Evolutionary conservation across 331 rosid genomes (phyloP).

Genomic region (Quercus tomentella): DNA sequence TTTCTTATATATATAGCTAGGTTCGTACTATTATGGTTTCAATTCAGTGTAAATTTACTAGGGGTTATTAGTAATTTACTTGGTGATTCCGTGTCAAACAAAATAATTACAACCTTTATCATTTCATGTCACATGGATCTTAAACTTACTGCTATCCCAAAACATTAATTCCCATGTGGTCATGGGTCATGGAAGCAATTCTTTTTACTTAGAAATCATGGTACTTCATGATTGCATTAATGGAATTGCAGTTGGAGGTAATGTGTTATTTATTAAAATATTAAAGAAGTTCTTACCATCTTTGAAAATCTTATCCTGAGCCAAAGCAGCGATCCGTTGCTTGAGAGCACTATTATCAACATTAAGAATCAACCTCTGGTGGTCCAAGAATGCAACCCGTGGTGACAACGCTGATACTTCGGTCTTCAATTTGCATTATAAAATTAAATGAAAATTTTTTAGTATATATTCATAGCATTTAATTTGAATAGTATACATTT

Average conservation of each 20-base stretch:
- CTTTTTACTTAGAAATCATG: too few species aligned
- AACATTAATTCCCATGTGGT: not conserved
- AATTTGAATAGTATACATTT: too few species aligned
- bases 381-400: constrained; percentile 90
- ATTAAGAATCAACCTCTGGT: constrained; percentile 90
- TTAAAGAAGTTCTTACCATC: constrained; percentile 45
- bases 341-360: constrained; percentile 87
- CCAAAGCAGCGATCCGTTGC: constrained; percentile 95
- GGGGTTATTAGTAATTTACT: too few species aligned
- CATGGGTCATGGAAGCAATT: not conserved
- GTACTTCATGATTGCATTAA: too few species aligned
- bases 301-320: constrained; percentile 94
- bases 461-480: too few species aligned
- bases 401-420: constrained; percentile 97
- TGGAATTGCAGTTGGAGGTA: too few species aligned
- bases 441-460: not conserved
- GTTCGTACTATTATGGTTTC: too few species aligned
- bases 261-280: not conserved
- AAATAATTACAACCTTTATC: not conserved
- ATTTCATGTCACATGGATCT: not conserved
- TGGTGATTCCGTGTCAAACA: too few species aligned
- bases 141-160: not conserved
- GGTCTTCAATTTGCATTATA: constrained; percentile 39
- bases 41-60: too few species aligned
- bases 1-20: too few species aligned